These are phyloP conservation scores for Xylariales sp. DNA, from an alignment of 2,329 filamentous ascomycete genomes.

Conservation along the genomic window DNA sequence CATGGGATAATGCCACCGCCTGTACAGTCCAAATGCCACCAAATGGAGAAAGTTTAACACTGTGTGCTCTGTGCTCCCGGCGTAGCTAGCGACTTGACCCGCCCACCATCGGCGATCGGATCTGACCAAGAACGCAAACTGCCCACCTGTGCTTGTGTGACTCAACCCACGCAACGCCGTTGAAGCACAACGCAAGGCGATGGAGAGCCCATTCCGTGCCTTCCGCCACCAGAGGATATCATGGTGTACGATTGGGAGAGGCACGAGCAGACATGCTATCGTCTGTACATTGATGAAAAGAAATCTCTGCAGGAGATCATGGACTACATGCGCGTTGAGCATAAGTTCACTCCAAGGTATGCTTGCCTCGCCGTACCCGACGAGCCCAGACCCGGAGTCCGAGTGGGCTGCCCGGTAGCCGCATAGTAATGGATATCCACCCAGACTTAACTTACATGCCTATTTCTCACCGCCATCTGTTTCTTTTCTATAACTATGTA, in stretches of 20 bases:
- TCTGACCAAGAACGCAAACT: no score
- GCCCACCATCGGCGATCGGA: no score
- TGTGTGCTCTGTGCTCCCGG: no score
- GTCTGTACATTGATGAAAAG: constrained; percentile 73
- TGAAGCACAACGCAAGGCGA: no score
- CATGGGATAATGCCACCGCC: no score
- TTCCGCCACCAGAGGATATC: constrained; percentile 8
- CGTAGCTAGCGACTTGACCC: no score
- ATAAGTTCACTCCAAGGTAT: constrained; percentile 69
- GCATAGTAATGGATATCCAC: constrained; percentile 2
- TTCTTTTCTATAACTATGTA: not conserved
- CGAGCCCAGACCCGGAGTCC: not conserved
- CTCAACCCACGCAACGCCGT: no score
- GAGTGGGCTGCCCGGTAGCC: constrained; percentile 4
- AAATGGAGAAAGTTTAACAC: no score
- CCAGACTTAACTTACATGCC: no score
- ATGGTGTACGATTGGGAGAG: constrained; percentile 46
- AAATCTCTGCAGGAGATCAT: constrained; percentile 71
- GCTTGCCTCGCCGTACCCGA: constrained; percentile 16
- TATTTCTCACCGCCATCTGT: not conserved
- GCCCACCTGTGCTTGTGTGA: no score
- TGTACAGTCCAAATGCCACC: no score
- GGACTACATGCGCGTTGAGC: constrained; percentile 59
- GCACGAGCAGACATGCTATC: constrained; percentile 38
- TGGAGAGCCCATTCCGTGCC: no score